Evolutionary conservation across 2,329 filamentous ascomycete genomes (phyloP), one percentile per base, ranked within the genome.

Genomic region (Colletotrichum lindemuthianum): DNA sequence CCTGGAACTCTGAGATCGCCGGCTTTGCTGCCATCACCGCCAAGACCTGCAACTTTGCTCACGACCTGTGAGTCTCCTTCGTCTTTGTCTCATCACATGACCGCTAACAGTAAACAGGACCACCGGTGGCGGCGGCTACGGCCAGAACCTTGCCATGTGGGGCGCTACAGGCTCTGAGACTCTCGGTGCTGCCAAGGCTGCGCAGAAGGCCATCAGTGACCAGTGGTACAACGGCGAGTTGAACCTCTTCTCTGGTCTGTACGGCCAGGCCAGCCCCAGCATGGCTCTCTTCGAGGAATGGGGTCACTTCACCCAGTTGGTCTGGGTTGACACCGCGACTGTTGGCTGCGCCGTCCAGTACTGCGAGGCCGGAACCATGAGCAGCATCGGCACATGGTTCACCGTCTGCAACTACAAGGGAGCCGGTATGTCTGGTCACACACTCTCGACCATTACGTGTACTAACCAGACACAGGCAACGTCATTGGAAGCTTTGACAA

Each of bases 201-300:
- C 92, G 67, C 87, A 88, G 58, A 82, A 85, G 68, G 88, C 90
- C 70, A 89, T 95, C 74, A 92, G 89, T 72, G 86, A 95, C 75
- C 83, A 90, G 79, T 97, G 96, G 92, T 97, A 97, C 86, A 92
- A 96, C 76, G 86, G 86, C 72, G 93, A 97, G 78, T 81, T 91
- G 71, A 74, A 75, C 68, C 83, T 83, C 63, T 72, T 74, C 36
- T 76, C 79, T 57, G 82, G 78, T 74, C 24, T 24, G 24, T 96
- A 90, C 73, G 90, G 88, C 68, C 60, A 82, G 69, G 73, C 77
- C 63, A 83, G 81, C 73, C 90, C 91, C 33, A 77, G 86, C 72
- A 87, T 87, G 83, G 71, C 73, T 75, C 76, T 85, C 76, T 92
- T 93, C 75, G 80, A 88, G 58, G 69, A 73, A 5, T 93, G 86